Evolutionary conservation across 2,329 filamentous ascomycete species (phyloP).

Genomic region (Paramyrothecium sp.): DNA sequence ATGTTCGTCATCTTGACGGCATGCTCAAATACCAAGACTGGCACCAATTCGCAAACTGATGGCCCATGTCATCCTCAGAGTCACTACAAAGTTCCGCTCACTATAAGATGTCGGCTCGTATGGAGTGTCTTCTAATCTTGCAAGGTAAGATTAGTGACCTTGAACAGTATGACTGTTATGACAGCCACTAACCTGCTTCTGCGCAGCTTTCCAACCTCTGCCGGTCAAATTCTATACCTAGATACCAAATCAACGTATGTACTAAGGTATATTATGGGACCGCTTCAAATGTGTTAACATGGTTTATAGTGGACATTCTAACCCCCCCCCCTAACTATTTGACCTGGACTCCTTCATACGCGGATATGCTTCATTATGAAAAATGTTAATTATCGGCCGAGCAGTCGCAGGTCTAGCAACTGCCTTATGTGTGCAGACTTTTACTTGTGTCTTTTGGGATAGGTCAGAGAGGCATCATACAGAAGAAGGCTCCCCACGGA

Average conservation of each 20-base stretch:
- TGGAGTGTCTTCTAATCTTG: conserved; percentile 46
- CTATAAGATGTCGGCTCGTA: conserved; percentile 57
- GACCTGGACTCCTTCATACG: conserved; percentile 46
- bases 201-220: conserved; percentile 48
- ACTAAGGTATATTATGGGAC: too few species aligned
- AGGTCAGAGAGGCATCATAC: too few species aligned
- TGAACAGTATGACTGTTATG: conserved; percentile 7
- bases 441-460: too few species aligned
- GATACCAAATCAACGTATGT: too few species aligned
- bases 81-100: conserved; percentile 49
- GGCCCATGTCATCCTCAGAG: conserved; percentile 42
- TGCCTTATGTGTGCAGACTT: too few species aligned
- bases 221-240: conserved; percentile 49
- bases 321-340: conserved; percentile 26
- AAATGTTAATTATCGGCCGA: conserved; percentile 48
- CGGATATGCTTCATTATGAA: conserved; percentile 39
- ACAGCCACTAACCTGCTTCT: conserved; percentile 26
- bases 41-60: background rate
- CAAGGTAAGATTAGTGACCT: conserved; percentile 28
- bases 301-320: conserved; percentile 22
- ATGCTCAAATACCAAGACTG: conserved; percentile 8
- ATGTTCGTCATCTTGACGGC: conserved; percentile 53
- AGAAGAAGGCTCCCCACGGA: too few species aligned
- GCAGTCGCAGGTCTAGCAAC: conserved; percentile 46
- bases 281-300: too few species aligned